Evolutionary conservation across 805 yeast species (phyloP).

Genomic region (Yarrowia osloensis): DNA sequence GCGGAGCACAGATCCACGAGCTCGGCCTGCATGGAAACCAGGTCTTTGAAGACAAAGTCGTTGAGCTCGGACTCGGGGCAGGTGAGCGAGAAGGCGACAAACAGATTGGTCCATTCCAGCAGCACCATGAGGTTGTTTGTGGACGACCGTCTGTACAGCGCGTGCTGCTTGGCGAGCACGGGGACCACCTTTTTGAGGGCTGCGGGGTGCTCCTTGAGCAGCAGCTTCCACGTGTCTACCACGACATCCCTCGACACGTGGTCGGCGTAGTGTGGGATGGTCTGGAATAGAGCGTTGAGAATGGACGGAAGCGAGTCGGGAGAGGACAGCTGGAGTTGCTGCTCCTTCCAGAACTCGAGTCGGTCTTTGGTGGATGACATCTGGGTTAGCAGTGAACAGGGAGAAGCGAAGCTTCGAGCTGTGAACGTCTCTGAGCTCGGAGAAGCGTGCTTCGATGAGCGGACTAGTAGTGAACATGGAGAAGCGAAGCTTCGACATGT

Average conservation of each 20-base stretch:
- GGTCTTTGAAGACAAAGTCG: constrained; percentile 16
- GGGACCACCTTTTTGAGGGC: background rate
- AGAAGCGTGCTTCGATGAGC: too few species aligned
- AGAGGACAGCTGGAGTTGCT: background rate
- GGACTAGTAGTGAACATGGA: too few species aligned
- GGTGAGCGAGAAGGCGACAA: background rate
- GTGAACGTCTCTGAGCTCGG: too few species aligned
- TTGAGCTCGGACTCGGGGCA: background rate
- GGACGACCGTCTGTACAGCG: background rate
- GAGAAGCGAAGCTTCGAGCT: background rate
- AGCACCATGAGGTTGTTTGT: constrained; percentile 15
- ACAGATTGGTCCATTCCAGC: constrained; percentile 6
- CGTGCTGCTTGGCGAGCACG: background rate
- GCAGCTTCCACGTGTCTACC: background rate
- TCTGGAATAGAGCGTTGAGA: constrained; percentile 1
- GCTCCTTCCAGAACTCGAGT: constrained; percentile 18
- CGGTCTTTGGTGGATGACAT: constrained; percentile 18
- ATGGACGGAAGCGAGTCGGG: constrained; percentile 10
- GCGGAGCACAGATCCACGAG: constrained; percentile 6
- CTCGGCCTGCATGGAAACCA: constrained; percentile 6
- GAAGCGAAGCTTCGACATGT: too few species aligned
- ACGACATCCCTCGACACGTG: constrained; percentile 27
- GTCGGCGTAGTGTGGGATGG: constrained; percentile 13
- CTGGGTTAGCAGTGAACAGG: background rate
- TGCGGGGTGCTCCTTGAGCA: background rate